A percentile compares a stretch with the other conserved stretches of the same genome.
Conservation (phyloP, 1,284 basidiomycete genomes). For the Porodaedalea pini region DNA sequence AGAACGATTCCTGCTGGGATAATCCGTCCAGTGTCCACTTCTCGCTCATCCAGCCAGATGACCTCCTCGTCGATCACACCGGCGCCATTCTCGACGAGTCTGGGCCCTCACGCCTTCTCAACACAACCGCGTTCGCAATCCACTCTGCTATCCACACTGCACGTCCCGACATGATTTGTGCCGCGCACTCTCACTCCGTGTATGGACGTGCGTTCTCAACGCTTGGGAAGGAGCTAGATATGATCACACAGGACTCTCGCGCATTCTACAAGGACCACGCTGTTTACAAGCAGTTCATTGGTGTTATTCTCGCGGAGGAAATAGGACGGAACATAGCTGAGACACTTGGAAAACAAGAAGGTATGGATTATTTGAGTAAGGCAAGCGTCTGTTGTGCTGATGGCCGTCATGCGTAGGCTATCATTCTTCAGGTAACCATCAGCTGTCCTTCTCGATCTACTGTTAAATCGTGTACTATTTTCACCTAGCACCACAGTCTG, state of each 20-base stretch:
- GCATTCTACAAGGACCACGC: conserved; percentile 42
- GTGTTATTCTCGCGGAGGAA: conserved; percentile 55
- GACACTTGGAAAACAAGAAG: conserved; percentile 46
- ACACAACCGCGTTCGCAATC: conserved; percentile 48
- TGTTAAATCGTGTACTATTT: conserved; percentile 24
- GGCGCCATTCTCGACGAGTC: conserved; percentile 46
- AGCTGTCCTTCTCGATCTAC: no score
- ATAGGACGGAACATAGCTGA: conserved; percentile 56
- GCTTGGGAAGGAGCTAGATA: conserved; percentile 53
- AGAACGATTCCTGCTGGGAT: conserved; percentile 53
- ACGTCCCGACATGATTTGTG: conserved; percentile 60
- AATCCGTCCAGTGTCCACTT: conserved; percentile 48
- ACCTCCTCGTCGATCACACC: conserved; percentile 46
- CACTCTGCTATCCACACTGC: conserved; percentile 55
- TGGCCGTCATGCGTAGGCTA: conserved; percentile 20
- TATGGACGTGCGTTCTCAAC: conserved; percentile 60
- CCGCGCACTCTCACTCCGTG: conserved; percentile 61
- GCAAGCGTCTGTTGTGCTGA: background rate
- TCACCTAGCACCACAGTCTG: conserved; percentile 55
- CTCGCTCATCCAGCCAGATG: conserved; percentile 41
- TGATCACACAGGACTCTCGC: conserved; percentile 49
- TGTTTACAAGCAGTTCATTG: conserved; percentile 48
- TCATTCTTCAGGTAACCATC: conserved; percentile 26
- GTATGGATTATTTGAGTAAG: no score
- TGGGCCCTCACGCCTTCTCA: conserved; percentile 38